Evolutionary conservation across 2,329 filamentous ascomycete genomes (phyloP).

Genomic region (Fusarium setosum): DNA sequence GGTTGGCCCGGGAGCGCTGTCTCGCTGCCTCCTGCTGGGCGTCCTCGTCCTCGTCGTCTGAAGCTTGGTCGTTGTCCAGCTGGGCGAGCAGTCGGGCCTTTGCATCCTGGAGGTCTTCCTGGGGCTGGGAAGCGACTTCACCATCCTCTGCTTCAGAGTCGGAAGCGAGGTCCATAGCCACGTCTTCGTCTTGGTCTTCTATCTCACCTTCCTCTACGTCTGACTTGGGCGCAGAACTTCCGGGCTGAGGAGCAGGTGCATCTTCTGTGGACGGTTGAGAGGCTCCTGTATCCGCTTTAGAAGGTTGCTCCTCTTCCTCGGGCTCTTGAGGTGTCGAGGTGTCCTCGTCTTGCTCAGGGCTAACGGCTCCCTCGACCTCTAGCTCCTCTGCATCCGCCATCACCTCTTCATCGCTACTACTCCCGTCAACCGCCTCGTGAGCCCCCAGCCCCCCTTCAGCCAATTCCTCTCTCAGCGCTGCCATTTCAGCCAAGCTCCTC

Average conservation of each 20-base stretch:
- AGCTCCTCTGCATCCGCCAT: constrained; percentile 48
- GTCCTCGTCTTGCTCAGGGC: constrained; percentile 27
- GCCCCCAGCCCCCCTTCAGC: constrained; percentile 55
- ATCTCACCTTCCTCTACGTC: constrained; percentile 42
- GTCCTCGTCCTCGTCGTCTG: constrained; percentile 40
- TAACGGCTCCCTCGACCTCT: constrained; percentile 43
- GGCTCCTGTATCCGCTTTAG: no score
- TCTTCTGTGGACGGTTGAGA: neutral
- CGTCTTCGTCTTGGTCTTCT: constrained; percentile 46
- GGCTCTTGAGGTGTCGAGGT: constrained; percentile 5
- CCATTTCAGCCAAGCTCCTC: constrained; percentile 65
- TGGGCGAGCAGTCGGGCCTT: constrained; percentile 61
- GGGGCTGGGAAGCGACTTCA: constrained; percentile 40
- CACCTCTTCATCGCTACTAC: constrained; percentile 52
- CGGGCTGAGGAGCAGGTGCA: neutral
- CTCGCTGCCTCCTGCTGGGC: constrained; percentile 41
- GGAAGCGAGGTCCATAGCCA: constrained; percentile 57
- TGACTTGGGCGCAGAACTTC: constrained; percentile 2
- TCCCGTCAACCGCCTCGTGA: constrained; percentile 60
- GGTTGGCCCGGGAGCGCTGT: constrained; percentile 58
- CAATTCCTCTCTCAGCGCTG: constrained; percentile 57
- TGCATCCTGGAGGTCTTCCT: constrained; percentile 58
- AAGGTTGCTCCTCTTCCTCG: constrained; percentile 16
- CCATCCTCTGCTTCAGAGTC: constrained; percentile 52
- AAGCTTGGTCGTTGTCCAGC: constrained; percentile 47